Base-by-base conservation (phyloP, 345 rosid genomes). In the Brassica nigra region DNA sequence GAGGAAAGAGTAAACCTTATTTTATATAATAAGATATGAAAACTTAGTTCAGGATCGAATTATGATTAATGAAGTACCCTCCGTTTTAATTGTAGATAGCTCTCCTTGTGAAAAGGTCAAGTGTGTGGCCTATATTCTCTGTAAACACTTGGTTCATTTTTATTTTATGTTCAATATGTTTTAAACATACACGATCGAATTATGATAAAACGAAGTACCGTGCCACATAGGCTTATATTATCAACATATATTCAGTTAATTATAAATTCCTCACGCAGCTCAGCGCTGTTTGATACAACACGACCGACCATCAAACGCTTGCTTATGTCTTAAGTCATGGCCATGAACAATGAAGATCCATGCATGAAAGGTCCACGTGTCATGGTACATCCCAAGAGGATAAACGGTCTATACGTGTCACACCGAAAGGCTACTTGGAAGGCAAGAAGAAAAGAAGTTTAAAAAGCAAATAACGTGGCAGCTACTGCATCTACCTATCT, bases 351-450 rank as follows among this genome's bases (percentile, higher is more conserved):
- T 31, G 5, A 31, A 31, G 33, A 31, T 31, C 66, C 23, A 64
- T 63, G 81, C 76, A 71, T 71, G 76, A 63, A 12, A 39, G 3
- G 2, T 37, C 30, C 71, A 64, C 76, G 76, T 78, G 76, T 8
- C 34, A 15, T 1, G 20, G 44, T 36, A 63, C 75, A 61, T 68
- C 29, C 61, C n/a, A 10, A 18, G 29, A 29, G 28, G 62, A 44
- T 69, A 31, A 77, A 62, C 39, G 39, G 16, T 6, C 6, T 42
- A 52, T 57, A 71, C 66, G 76, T 59, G 67, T 72, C 57, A 3
- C 27, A 37, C 9, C 9, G 5, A 59, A 59, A 36, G 55, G 57
- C 66, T 36, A 58, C 57, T 23, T 42, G 62, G 49, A 74, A 47
- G 61, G 11, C 62, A 29, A 66, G 34, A 66, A 75, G 72, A 15